Evolutionary conservation across 2,329 filamentous ascomycete species (phyloP), one percentile per base, ranked within the genome.

Genomic region (Coniochaeta pulveracea): DNA sequence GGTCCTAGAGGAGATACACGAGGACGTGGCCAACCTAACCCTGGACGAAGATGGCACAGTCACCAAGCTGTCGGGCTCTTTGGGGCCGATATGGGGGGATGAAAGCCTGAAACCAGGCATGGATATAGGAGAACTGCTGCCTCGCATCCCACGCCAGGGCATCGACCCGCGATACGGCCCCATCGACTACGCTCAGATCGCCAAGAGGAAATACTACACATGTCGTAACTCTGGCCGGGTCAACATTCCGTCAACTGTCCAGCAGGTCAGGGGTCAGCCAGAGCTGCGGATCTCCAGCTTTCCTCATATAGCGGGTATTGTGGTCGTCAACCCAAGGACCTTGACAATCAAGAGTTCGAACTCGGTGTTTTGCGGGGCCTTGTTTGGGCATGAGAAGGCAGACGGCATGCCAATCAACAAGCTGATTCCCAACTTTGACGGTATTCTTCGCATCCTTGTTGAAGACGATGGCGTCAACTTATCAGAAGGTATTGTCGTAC

Each of bases 1-100:
- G 91, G 91, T 98, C 7, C 61, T 98, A 3, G 91, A 98, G 54
- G 91, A 98, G 57, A 96, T 98, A 39, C 85, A 89, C 35, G 91
- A 98, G 57, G 88, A 98, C 52, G 79, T 91, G 24, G 86, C 84
- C 4, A 72, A 76, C 39, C 58, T 98, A 26, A 69, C 66, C 9
- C 68, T 93, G 14, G 83, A 93, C 49, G 79, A 86, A 36, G 77
- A 85, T 18, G 86, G 85, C 26, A 68, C 71, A 26, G 72, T 95
- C 12, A 68, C 74, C 18, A 75, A 70, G 33, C 68, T 82, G 23
- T 68, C 69, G 3, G 89, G 89, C n/a, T 72, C 81, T n/a, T 72
- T 75, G n/a, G 74, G 77, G 36, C 72, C 80, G 15, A 93, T 96
- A 33, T 98, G 89, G 80, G 88, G 86, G 14, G 70, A 78, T 37